A percentile compares a stretch with the other conserved stretches of the same genome.
Conservation (phyloP, 352 stramenopile genomes). For the Pythium oligandrum region DNA sequence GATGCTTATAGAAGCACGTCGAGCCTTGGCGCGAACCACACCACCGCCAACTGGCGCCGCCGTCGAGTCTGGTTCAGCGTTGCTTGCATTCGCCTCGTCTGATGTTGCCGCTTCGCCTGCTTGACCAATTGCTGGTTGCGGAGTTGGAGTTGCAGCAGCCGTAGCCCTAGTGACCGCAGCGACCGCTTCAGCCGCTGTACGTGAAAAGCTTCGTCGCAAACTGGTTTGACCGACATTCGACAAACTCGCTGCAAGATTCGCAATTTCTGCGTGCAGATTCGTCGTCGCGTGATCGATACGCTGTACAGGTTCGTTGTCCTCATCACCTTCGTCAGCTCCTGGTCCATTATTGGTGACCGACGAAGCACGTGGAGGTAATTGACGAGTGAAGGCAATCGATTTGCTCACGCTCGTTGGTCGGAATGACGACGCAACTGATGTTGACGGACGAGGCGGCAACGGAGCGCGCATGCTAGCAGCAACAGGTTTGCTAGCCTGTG, state of each 20-base stretch:
- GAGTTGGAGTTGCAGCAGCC: not conserved
- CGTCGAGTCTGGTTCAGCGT: slow-evolving; percentile 1
- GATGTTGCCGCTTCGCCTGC: not conserved
- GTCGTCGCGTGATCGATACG: slow-evolving; percentile 68
- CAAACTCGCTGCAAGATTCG: slow-evolving; percentile 73
- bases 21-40: slow-evolving; percentile 12
- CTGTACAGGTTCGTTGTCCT: slow-evolving; percentile 35
- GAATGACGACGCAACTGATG: slow-evolving; percentile 29
- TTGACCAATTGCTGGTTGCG: slow-evolving; percentile 3
- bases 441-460: slow-evolving; percentile 50
- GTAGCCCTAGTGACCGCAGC: slow-evolving; percentile 17
- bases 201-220: slow-evolving; percentile 62
- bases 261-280: slow-evolving; percentile 82
- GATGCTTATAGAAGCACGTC: slow-evolving; percentile 26
- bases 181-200: slow-evolving; percentile 31
- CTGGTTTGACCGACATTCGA: slow-evolving; percentile 71
- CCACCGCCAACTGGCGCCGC: not conserved
- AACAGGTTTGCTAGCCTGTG: slow-evolving; percentile 3
- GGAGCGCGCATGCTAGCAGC: slow-evolving; percentile 11
- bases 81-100: not conserved
- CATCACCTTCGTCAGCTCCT: slow-evolving; percentile 36
- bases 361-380: slow-evolving; percentile 21
- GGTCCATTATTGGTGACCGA: not conserved
- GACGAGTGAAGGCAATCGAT: slow-evolving; percentile 60
- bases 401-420: slow-evolving; percentile 79